Base-by-base conservation (phyloP, 1,284 basidiomycete genomes). In the Malassezia obtusa region DNA sequence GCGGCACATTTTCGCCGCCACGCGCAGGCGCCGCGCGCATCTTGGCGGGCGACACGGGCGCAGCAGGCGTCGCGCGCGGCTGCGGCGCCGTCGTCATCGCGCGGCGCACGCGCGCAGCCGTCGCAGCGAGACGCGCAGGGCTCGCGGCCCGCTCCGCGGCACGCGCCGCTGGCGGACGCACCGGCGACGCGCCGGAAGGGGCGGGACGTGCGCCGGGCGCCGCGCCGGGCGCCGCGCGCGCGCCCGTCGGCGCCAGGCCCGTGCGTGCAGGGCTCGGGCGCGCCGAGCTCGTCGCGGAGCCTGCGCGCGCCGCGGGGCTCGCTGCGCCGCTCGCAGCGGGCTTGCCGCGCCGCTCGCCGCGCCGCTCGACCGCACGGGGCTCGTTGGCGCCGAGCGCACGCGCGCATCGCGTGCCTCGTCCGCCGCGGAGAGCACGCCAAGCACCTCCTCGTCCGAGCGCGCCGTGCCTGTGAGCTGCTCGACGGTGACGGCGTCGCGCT, bases 371-470 rank as follows among this genome's bases (percentile, higher is more conserved):
- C 36, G 36, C 22, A 17, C 37, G 19, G 21, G 40, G 24, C 40
- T 14, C 11, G 25, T 3, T 12, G 10, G 35, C 15, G 15, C 31
- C 35, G 2, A 14, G 31, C 32, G 26, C 26, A 10, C 26, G 6
- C 6, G 6, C 26, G 26, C 26, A 28, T 5, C 6, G 11, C 39
- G 35, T 15, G 52, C 38, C 26, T 33, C 26, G 10, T 26, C 30
- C 15, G 26, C 17, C 8, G 35, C 17, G 21, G 49, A 25, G 26
- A 56, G 11, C 0, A 56, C 47, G 24, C 53, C 53, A 10, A 56
- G 49, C 43, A 56, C 43, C 37, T 56, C 48, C 14, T 44, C 53
- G 26, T 56, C 53, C 15, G 53, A 50, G 35, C 43, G 41, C 19
- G 14, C 24, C 11, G 17, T 35, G 46, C 45, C n/a, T 8, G 22